Evolutionary conservation across 2,329 filamentous ascomycete species (phyloP), one percentile per base, ranked within the genome.

Genomic region (Cladophialophora immunda): DNA sequence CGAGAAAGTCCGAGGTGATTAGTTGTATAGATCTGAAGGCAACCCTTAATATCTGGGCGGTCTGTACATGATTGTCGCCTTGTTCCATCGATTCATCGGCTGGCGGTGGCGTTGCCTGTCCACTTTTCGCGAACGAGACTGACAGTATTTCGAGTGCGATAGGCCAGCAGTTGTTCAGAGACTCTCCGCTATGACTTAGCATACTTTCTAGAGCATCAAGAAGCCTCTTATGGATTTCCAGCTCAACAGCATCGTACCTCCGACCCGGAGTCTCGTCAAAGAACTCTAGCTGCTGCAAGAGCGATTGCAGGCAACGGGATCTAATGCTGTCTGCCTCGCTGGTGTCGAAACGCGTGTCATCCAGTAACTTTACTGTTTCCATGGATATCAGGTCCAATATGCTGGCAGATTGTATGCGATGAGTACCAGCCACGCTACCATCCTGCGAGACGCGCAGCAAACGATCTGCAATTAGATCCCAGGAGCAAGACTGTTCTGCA

Each of bases 1-100:
- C 85, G 36, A 99, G 81, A 74, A 99, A 99, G 78, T 99, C 95
- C 0, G 95, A 97, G 77, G 94, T 97, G 54, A 99, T 91, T 2
- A 99, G 87, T 76, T 98, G 93, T 13, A 97, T 83, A 1, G 94
- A 97, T 70, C 88, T 91, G 77, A 99, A 99, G 0, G 94, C 92
- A 17, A 92, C 90, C 68, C 93, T 87, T 59, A 97, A 91, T 25
- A 98, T 85, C 70, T 90, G 68, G 17, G 66, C 68, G 15, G 53
- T 66, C 29, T 70, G 59, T 11, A 61, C 63, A n/a, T 56, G 45
- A 17, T 17, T 64, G 11, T 66, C 66, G 38, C 59, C 58, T 38
- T 65, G 59, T 29, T 66, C 60, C 27, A 32, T 32, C 22, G 63
- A 52, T 89, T 85, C 13, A 27, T 58, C 57, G 45, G 34, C 27